phyloP scores from a whole-genome alignment of 78 protist genomes.

The Dictyostelium citrinum region DNA sequence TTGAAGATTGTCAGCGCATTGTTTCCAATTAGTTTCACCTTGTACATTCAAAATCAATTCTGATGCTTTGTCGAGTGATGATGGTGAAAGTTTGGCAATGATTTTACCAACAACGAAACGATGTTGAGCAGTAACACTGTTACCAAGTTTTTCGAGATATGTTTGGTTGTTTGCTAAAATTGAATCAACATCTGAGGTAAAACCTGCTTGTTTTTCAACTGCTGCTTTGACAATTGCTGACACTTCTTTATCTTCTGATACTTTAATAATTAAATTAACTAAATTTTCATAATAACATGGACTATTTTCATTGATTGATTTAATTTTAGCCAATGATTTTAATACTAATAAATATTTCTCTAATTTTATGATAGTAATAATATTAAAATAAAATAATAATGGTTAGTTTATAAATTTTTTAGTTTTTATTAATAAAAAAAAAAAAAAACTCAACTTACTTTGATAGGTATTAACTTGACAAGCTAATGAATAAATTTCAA shows the following conservation, averaged over 20 bases:
- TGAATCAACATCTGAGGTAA: neutral
- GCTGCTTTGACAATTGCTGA: neutral
- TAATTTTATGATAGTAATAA: neutral
- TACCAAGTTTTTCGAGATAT: neutral
- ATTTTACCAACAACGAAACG: conserved; percentile 23
- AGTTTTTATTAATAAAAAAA: too few relatives aligned
- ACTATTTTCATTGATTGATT: neutral
- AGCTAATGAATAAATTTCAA: conserved; percentile 27
- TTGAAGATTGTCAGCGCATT: neutral
- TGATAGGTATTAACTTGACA: conserved; percentile 2
- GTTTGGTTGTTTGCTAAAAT: neutral
- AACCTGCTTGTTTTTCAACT: neutral
- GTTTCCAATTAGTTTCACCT: conserved; percentile 11
- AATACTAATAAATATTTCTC: conserved; percentile 13
- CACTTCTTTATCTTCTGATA: neutral
- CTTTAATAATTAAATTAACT: neutral
- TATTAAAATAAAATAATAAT: too few relatives aligned
- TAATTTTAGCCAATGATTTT: conserved; percentile 25
- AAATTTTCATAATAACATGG: neutral
- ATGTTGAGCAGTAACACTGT: conserved; percentile 12
- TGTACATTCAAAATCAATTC: conserved; percentile 6
- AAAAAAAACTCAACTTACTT: neutral
- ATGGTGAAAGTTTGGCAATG: neutral
- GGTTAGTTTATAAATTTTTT: too few relatives aligned
- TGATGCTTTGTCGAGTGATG: neutral